Evolutionary conservation across 495 filamentous ascomycete species (phyloP), one percentile per base, ranked within the genome.

Genomic region (Poronia punctata): DNA sequence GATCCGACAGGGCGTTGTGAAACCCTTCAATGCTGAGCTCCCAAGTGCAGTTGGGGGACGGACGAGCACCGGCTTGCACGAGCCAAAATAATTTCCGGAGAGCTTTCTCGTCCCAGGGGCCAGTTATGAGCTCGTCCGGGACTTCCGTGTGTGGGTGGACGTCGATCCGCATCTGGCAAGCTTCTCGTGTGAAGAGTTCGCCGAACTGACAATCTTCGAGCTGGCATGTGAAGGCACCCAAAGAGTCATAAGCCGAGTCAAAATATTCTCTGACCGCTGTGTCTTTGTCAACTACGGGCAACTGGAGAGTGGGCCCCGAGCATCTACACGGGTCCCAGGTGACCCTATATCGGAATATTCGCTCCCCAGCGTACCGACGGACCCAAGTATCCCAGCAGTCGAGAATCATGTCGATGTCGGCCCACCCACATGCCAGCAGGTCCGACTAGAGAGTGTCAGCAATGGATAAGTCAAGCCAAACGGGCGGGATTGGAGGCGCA

Each of bases 41-140:
- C 66, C 65, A 67, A 1, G 46, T 60, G 11, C 61, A 54, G 14
- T 33, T 28, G 0, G 15, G 14, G 7, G 38, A 18, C 15, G 61
- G 14, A 0, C 12, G 31, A 15, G 58, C 59, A 0, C 65, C 59
- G 7, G 38, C 54, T 20, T 53, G 62, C 10, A 59, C 25, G 10
- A 65, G 27, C 67, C 67, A 70, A 45, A 57, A 67, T 0, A 61
- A 38, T 32, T 61, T 54, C 44, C 56, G 54, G 4, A 54, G 41
- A 1, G 35, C 43, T 1, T 56, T 43, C 34, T 54, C 54, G 16
- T 46, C 34, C 18, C 39, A 50, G 1, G 62, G 57, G 7, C 55
- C 52, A 2, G 15, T 35, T 2, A 70, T 17, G 1, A 70, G 40
- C 4, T 40, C 40, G 24, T 62, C 43, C 0, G 66, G 65, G 12